These are phyloP conservation scores for Boletus edulis DNA, from an alignment of 768 basidiomycete species.

Conservation along the genomic window DNA sequence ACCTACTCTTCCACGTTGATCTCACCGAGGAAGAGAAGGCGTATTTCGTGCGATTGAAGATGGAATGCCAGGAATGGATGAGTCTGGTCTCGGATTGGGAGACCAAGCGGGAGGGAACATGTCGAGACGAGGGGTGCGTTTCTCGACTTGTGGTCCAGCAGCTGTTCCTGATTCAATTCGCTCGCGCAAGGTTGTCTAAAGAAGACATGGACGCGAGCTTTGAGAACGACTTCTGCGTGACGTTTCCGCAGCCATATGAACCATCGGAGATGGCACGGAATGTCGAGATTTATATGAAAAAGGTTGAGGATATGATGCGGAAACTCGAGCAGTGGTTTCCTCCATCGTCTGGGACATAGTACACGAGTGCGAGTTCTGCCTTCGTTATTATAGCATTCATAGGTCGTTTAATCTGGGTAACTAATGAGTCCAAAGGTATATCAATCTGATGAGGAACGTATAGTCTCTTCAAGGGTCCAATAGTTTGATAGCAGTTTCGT, in stretches of 20 bases:
- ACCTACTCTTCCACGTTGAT: conserved; percentile 21
- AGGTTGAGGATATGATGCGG: conserved; percentile 25
- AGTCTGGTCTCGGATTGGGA: conserved; percentile 20
- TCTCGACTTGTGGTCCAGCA: not conserved
- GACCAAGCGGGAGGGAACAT: conserved; percentile 9
- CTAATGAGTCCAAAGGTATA: not conserved
- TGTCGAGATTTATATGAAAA: conserved; percentile 24
- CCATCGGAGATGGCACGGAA: conserved; percentile 11
- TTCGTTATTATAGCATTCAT: not conserved
- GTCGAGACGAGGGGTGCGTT: conserved; percentile 7
- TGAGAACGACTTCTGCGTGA: conserved; percentile 21
- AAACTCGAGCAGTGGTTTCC: conserved; percentile 28
- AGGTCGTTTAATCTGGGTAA: not conserved
- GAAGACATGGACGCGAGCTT: conserved; percentile 13
- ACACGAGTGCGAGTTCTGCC: not conserved
- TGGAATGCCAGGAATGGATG: conserved; percentile 21
- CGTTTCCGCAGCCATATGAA: conserved; percentile 19
- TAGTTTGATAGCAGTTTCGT: no score
- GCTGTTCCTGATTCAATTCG: not conserved
- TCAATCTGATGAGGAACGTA: not conserved
- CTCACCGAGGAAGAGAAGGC: conserved; percentile 23
- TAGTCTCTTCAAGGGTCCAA: no score
- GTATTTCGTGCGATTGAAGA: conserved; percentile 15
- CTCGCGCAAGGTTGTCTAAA: conserved; percentile 7
- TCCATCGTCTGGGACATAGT: not conserved